These are phyloP conservation scores for Vigna reflexopilosa DNA, from an alignment of 306 rosid genomes.

Conservation along the genomic window DNA sequence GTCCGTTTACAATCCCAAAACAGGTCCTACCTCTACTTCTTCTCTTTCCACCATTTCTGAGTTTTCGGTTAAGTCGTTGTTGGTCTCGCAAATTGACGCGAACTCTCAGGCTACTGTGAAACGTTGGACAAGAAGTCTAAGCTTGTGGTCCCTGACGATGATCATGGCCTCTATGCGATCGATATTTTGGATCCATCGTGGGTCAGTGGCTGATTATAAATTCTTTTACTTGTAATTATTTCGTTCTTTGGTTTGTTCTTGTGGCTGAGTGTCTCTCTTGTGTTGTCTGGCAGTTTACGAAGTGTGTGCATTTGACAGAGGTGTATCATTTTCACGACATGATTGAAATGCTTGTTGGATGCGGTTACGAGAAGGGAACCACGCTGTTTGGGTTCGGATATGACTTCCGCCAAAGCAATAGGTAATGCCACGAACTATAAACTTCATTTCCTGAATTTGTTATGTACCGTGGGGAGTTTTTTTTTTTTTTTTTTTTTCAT, in stretches of 20 bases:
- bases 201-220: slow-evolving; percentile 34
- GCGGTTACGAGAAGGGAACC: slow-evolving; percentile 89
- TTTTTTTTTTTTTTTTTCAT: too few relatives aligned
- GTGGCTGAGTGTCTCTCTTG: background rate
- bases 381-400: slow-evolving; percentile 96
- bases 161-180: slow-evolving; percentile 86
- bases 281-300: slow-evolving; percentile 66
- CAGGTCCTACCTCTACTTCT: slow-evolving; percentile 55
- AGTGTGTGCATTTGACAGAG: slow-evolving; percentile 71
- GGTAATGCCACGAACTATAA: slow-evolving; percentile 51
- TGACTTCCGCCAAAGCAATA: slow-evolving; percentile 93
- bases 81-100: background rate
- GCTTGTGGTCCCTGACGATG: slow-evolving; percentile 79
- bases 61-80: background rate
- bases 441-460: background rate
- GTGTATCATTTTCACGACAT: slow-evolving; percentile 89
- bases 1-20: slow-evolving; percentile 79
- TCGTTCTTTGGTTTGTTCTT: background rate
- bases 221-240: background rate
- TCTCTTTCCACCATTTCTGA: background rate
- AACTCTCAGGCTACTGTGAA: slow-evolving; percentile 76
- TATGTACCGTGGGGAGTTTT: background rate
- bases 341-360: slow-evolving; percentile 84
- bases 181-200: slow-evolving; percentile 86
- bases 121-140: slow-evolving; percentile 60